Percentiles rank a stretch among this genome's conserved stretches.
phyloP scores from a whole-genome alignment of 1,139 yeast species.

The Hansenula sp. region DNA sequence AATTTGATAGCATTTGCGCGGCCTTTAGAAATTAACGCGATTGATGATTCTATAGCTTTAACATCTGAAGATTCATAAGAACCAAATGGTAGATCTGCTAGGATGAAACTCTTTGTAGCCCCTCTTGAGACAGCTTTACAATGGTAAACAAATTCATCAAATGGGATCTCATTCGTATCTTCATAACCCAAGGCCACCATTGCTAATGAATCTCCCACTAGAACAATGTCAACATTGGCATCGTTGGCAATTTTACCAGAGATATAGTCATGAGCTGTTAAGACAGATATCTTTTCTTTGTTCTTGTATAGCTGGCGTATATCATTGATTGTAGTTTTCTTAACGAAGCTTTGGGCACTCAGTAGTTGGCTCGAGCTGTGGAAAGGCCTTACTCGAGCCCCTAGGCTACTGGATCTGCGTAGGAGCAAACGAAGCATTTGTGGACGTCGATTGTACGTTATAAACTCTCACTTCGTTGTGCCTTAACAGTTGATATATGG shows the following conservation, averaged over 20 bases:
- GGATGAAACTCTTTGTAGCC: slow-evolving; percentile 54
- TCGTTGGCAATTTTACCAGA: slow-evolving; percentile 70
- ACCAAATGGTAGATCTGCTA: slow-evolving; percentile 93
- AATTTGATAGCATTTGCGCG: slow-evolving; percentile 75
- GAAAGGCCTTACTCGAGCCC: not conserved
- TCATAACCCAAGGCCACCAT: slow-evolving; percentile 87
- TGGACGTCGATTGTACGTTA: too few relatives aligned
- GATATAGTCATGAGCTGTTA: slow-evolving; percentile 87
- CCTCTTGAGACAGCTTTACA: slow-evolving; percentile 77
- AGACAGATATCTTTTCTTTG: slow-evolving; percentile 59
- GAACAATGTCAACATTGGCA: slow-evolving; percentile 64
- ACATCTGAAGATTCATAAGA: slow-evolving; percentile 63
- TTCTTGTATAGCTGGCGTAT: slow-evolving; percentile 38
- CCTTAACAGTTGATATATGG: not conserved
- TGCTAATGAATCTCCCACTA: slow-evolving; percentile 90
- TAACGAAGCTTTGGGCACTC: slow-evolving; percentile 13
- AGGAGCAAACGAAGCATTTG: not conserved
- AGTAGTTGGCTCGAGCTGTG: not conserved
- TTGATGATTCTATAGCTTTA: slow-evolving; percentile 64
- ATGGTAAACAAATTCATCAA: slow-evolving; percentile 72
- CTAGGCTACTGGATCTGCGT: not conserved
- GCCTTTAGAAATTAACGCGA: slow-evolving; percentile 55
- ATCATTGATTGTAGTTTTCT: slow-evolving; percentile 36
- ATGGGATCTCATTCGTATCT: slow-evolving; percentile 68
- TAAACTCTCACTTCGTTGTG: too few relatives aligned